phyloP scores from a whole-genome alignment of 768 basidiomycete species.

The Paxillus ammoniavirescens region DNA sequence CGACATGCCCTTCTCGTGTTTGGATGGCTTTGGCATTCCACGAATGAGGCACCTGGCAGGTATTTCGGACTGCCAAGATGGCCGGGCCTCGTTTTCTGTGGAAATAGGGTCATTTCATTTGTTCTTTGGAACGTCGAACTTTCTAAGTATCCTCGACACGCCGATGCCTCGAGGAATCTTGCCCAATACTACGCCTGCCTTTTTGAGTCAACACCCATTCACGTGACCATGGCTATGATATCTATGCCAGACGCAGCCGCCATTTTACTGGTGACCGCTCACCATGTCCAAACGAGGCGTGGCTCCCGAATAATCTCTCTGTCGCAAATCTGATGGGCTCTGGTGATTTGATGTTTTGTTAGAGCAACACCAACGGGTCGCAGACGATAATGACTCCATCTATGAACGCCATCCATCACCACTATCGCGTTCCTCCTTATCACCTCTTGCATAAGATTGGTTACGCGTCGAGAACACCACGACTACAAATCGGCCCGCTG shows the following conservation, averaged over 20 bases:
- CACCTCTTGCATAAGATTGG: not conserved
- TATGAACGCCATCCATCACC: not conserved
- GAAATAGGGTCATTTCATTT: conserved; percentile 13
- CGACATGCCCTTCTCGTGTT: conserved; percentile 33
- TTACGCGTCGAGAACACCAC: not conserved
- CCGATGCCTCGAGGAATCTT: conserved; percentile 29
- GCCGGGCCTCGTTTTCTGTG: conserved; percentile 23
- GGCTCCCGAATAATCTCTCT: not conserved
- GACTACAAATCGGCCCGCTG: not conserved
- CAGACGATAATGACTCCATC: not conserved
- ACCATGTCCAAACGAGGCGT: too few species aligned
- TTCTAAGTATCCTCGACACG: conserved; percentile 15
- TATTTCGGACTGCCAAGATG: conserved; percentile 9
- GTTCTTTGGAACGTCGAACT: conserved; percentile 9
- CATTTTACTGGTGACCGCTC: too few species aligned
- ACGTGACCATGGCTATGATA: conserved; percentile 9
- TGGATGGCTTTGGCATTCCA: conserved; percentile 26
- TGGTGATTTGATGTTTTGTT: not conserved
- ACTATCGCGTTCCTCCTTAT: not conserved
- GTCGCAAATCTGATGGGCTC: not conserved
- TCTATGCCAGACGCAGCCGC: too few species aligned
- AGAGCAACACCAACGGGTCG: not conserved
- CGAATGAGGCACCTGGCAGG: conserved; percentile 19
- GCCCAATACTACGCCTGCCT: conserved; percentile 24
- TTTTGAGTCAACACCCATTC: conserved; percentile 7